Base-by-base conservation (phyloP, 441 rosid species). In the Kokia cookei region DNA sequence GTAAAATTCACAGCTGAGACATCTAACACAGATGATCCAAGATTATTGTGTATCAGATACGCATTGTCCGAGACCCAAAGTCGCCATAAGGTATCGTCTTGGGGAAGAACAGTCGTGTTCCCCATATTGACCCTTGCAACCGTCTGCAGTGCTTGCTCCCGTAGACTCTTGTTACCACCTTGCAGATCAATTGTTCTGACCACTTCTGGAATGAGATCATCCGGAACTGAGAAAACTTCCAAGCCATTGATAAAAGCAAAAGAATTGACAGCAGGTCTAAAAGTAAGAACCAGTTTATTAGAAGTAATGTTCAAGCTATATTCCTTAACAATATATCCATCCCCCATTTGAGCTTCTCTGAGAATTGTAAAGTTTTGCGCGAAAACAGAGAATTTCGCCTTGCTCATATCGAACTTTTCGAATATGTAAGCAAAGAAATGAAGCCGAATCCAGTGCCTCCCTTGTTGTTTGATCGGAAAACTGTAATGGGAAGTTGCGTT, bases 111-210 rank as follows among this genome's bases (percentile, higher is more conserved):
- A 0, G 78, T 73, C 7, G 65, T 0, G 51, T 91, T 90, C 14
- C 99, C 99, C 99, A 94, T 94, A 76, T 94, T 86, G 15, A 94
- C 89, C 74, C 99, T 82, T 15, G 83, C 79, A 65, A 89, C 90
- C 0, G 94, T 91, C 91, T 93, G 97, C 67, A 93, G 74, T 2
- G 90, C 96, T 48, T 73, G 83, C 27, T 26, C 71, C 76, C 57
- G 47, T 45, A 94, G 78, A 65, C 5, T 78, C 65, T 73, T 77
- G 58, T 64, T 53, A 63, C 15, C 74, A 9, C 72, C 81, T 22
- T 75, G 82, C 15, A 75, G 61, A 73, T 77, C 83, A 15, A 87
- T 63, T 7, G 79, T 40, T 47, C 53, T 71, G 15, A 86, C 90
- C 57, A 82, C 81, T 50, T 75, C 37, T 4, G 98, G 98, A 65